Percentiles rank a stretch among this genome's conserved stretches.
These are phyloP conservation scores for Wallacemonas sp. DNA, from an alignment of 208 protist species.

Conservation along the genomic window DNA sequence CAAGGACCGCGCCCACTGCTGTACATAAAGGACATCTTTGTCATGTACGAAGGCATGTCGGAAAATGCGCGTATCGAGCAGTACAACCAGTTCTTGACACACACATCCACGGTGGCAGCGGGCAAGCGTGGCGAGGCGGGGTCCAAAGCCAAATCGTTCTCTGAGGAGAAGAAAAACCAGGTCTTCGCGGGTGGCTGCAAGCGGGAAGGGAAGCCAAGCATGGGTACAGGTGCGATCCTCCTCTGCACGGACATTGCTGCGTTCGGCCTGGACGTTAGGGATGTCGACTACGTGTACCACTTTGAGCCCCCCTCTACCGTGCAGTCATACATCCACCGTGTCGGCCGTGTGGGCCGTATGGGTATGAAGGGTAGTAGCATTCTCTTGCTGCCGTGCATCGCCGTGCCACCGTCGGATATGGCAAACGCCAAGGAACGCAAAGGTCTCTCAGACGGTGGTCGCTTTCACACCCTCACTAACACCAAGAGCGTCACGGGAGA, in stretches of 20 bases:
- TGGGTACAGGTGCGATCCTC: conserved; percentile 79
- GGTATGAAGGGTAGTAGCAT: conserved; percentile 85
- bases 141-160: conserved; percentile 30
- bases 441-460: conserved; percentile 26
- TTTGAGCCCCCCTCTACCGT: conserved; percentile 82
- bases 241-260: conserved; percentile 89
- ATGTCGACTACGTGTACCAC: conserved; percentile 93
- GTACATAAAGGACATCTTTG: conserved; percentile 65
- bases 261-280: conserved; percentile 89
- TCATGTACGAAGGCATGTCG: conserved; percentile 87
- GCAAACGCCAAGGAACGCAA: conserved; percentile 55
- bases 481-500: conserved; percentile 60
- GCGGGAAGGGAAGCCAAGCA: conserved; percentile 45
- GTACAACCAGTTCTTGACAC: conserved; percentile 84
- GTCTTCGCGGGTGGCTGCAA: conserved; percentile 82
- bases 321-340: conserved; percentile 86
- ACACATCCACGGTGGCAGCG: conserved; percentile 11
- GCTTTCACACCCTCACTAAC: conserved; percentile 80
- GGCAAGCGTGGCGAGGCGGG: not conserved
- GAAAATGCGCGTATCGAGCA: conserved; percentile 72
- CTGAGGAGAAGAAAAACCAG: conserved; percentile 76
- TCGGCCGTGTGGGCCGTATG: conserved; percentile 91
- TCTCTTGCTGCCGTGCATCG: conserved; percentile 69
- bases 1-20: conserved; percentile 49
- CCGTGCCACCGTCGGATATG: conserved; percentile 14